phyloP scores from a whole-genome alignment of 2,329 filamentous ascomycete genomes.

The Macrophomina phaseolina region DNA sequence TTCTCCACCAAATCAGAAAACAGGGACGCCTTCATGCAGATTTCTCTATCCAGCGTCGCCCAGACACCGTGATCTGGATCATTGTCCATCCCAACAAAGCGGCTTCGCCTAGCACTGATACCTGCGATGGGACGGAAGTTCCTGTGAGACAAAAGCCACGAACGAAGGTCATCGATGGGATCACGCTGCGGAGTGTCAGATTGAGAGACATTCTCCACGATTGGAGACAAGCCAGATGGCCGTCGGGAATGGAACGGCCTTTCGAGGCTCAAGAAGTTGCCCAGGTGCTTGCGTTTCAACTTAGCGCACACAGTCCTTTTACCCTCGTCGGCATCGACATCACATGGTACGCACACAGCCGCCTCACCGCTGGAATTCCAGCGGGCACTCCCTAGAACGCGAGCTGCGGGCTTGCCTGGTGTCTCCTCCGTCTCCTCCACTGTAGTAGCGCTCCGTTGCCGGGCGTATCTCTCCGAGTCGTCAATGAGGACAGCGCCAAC shows the following conservation, averaged over 20 bases:
- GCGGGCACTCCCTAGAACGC: conserved; percentile 41
- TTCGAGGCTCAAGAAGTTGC: conserved; percentile 46
- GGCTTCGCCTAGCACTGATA: conserved; percentile 52
- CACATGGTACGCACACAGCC: conserved; percentile 34
- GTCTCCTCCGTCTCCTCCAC: conserved; percentile 48
- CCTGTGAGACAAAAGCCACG: conserved; percentile 53
- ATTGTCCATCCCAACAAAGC: conserved; percentile 56
- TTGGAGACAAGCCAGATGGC: conserved; percentile 33
- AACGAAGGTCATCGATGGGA: conserved; percentile 39
- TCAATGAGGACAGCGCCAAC: conserved; percentile 55
- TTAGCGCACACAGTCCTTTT: conserved; percentile 32
- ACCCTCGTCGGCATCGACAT: conserved; percentile 33
- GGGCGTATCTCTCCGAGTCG: conserved; percentile 52
- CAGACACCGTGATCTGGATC: conserved; percentile 50
- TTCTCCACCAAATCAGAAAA: conserved; percentile 37
- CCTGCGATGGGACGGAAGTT: conserved; percentile 55
- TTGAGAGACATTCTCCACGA: conserved; percentile 32
- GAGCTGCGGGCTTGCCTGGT: conserved; percentile 38
- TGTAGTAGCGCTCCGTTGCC: conserved; percentile 52
- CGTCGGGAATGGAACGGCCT: conserved; percentile 30
- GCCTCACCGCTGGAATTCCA: conserved; percentile 44
- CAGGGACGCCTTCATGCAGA: conserved; percentile 47
- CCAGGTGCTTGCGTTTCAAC: conserved; percentile 50
- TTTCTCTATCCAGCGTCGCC: conserved; percentile 55
- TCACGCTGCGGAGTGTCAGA: conserved; percentile 25